phyloP scores from a whole-genome alignment of 2,329 filamentous ascomycete species.

The Fusarium tricinctum region DNA sequence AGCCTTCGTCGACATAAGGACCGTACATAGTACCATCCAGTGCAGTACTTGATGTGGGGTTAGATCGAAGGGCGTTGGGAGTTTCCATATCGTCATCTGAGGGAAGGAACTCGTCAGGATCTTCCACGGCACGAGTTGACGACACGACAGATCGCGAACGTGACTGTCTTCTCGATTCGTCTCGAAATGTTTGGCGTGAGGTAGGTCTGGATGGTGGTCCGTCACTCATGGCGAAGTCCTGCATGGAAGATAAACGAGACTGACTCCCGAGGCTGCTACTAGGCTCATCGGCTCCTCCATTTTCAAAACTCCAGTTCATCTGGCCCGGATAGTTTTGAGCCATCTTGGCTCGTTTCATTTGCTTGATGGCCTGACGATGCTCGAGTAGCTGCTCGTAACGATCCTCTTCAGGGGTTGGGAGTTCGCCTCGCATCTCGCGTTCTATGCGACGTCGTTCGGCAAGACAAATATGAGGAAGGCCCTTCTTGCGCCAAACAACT shows the following conservation, averaged over 20 bases:
- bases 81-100: slow-evolving; percentile 69
- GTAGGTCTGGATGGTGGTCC: slow-evolving; percentile 56
- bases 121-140: slow-evolving; percentile 50
- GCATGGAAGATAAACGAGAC: slow-evolving; percentile 59
- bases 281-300: slow-evolving; percentile 73
- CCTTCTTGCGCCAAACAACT: slow-evolving; percentile 93
- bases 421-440: slow-evolving; percentile 73
- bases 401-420: slow-evolving; percentile 71
- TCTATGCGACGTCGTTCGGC: slow-evolving; percentile 87
- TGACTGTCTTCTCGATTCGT: slow-evolving; percentile 63
- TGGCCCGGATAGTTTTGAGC: slow-evolving; percentile 64
- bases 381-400: slow-evolving; percentile 71
- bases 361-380: slow-evolving; percentile 69
- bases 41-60: slow-evolving; percentile 67
- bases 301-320: slow-evolving; percentile 87
- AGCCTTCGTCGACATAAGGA: slow-evolving; percentile 71
- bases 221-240: slow-evolving; percentile 57
- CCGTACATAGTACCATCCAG: slow-evolving; percentile 85
- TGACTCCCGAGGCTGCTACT: slow-evolving; percentile 57
- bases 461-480: slow-evolving; percentile 83
- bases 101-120: slow-evolving; percentile 54
- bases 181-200: slow-evolving; percentile 57
- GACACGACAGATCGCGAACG: slow-evolving; percentile 64
- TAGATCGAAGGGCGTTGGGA: slow-evolving; percentile 66
- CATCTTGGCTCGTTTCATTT: slow-evolving; percentile 69